Conservation (phyloP, 352 stramenopile genomes). For the Globisporangium orthogonon region DNA sequence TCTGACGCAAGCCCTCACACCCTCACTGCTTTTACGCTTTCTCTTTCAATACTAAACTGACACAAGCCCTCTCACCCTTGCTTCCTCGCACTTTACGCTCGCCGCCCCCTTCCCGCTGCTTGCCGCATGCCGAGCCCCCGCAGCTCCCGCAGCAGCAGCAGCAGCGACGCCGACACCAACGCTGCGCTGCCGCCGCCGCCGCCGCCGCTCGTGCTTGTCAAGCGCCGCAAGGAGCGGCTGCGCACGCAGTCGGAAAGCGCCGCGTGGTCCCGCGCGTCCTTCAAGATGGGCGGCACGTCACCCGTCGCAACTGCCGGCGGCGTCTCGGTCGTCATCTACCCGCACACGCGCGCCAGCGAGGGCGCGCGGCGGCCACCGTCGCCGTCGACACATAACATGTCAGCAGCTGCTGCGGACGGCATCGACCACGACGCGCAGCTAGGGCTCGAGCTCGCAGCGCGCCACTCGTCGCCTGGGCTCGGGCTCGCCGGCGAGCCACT, state of each 20-base stretch:
- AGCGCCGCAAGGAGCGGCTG: constrained; percentile 51
- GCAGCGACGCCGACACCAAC: not conserved
- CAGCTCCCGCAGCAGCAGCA: constrained; percentile 2
- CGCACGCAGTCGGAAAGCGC: constrained; percentile 78
- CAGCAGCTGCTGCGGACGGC: constrained; percentile 27
- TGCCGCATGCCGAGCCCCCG: not conserved
- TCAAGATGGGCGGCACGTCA: constrained; percentile 38
- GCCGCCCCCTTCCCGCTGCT: not conserved
- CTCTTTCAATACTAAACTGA: not conserved
- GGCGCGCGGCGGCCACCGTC: constrained; percentile 29
- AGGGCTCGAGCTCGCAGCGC: constrained; percentile 29
- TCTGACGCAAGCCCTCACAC: not conserved
- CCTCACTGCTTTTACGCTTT: not conserved
- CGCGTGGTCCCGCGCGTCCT: constrained; percentile 60
- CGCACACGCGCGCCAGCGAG: constrained; percentile 39
- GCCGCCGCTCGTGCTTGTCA: constrained; percentile 10
- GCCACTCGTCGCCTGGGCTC: constrained; percentile 12
- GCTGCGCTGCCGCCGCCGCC: not conserved
- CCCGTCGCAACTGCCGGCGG: constrained; percentile 14
- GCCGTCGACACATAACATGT: not conserved
- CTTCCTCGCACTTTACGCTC: not conserved
- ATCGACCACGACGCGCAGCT: constrained; percentile 14
- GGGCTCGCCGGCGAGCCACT: constrained; percentile 12
- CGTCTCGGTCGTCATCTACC: not conserved
- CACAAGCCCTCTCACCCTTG: not conserved